Conservation (phyloP, 495 filamentous ascomycete genomes). For the Clohesyomyces aquaticus region DNA sequence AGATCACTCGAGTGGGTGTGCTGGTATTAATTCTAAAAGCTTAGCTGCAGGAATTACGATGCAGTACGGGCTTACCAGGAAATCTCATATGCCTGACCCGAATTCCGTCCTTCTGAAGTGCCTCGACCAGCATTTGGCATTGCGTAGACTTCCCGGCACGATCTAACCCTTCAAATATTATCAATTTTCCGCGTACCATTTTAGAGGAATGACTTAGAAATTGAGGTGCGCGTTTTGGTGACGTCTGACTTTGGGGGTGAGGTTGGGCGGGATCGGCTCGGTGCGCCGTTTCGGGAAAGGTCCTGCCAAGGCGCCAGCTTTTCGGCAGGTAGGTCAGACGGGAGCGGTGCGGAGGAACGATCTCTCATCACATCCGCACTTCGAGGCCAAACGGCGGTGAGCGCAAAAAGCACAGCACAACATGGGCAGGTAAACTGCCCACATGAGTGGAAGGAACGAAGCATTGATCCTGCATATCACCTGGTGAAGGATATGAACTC, state of each 20-base stretch:
- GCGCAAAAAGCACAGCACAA: too few species aligned
- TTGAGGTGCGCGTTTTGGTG: neutral
- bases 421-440: too few species aligned
- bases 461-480: too few species aligned
- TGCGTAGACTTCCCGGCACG: slow-evolving; percentile 96
- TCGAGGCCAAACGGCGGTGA: too few species aligned
- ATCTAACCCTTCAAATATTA: slow-evolving; percentile 93
- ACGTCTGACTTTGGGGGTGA: neutral
- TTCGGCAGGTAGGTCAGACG: too few species aligned
- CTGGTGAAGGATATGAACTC: too few species aligned
- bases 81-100: slow-evolving; percentile 79
- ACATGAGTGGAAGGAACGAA: too few species aligned
- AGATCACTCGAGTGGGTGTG: neutral
- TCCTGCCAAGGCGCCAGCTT: neutral
- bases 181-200: slow-evolving; percentile 55
- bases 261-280: neutral
- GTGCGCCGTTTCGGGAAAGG: neutral
- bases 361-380: too few species aligned
- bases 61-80: slow-evolving; percentile 85
- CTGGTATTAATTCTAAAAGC: neutral
- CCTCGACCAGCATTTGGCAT: slow-evolving; percentile 70
- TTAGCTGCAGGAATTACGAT: too few species aligned
- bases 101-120: slow-evolving; percentile 63
- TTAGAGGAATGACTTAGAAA: neutral
- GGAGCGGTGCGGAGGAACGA: too few species aligned